Base-by-base conservation (phyloP, 352 stramenopile species). In the Aphanomyces stellatus region DNA sequence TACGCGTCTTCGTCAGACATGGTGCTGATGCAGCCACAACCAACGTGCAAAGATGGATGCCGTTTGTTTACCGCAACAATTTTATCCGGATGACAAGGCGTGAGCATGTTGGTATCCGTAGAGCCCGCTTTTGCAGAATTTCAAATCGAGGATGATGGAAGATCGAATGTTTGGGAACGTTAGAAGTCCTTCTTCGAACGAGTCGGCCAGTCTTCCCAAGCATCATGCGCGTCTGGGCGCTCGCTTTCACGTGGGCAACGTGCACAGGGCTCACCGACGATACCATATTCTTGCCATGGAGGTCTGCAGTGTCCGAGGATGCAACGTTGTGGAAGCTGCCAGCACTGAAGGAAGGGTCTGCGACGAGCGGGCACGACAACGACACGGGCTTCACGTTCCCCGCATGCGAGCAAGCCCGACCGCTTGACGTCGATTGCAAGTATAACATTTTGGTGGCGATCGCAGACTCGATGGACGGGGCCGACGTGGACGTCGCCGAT, bases 1-100 rank as follows among this genome's bases (percentile, higher is more conserved):
- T 94, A 91, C 68, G 81, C 76, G 49, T 90, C 79, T 69, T 88
- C 74, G 31, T 70, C 64, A 11, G 37, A 46, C 37, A 46, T n/a
- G n/a, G 37, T 19, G 13, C 37, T 19, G 37, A 11, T 19, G 37
- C 37, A 46, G 37, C 37, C n/a, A n/a, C n/a, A n/a, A n/a, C n/a
- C n/a, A n/a, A n/a, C n/a, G n/a, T n/a, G n/a, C n/a, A n/a, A n/a
- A n/a, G n/a, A n/a, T n/a, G n/a, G n/a, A n/a, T n/a, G n/a, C n/a
- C n/a, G 0, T 46, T 19, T 19, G n/a, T 46, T 46, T 43, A n/a
- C 37, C 11, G 13, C 37, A 46, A 46, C 37, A 46, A 46, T n/a
- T 46, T 46, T 46, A 46, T 46, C 37, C 37, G 37, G 37, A 46
- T 46, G n/a, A 11, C 11, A 19, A 46, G n/a, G n/a, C 37, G n/a